Evolutionary conservation across 305 asterid genomes (phyloP), one percentile per base, ranked within the genome.

Genomic region (Rubia balearica): DNA sequence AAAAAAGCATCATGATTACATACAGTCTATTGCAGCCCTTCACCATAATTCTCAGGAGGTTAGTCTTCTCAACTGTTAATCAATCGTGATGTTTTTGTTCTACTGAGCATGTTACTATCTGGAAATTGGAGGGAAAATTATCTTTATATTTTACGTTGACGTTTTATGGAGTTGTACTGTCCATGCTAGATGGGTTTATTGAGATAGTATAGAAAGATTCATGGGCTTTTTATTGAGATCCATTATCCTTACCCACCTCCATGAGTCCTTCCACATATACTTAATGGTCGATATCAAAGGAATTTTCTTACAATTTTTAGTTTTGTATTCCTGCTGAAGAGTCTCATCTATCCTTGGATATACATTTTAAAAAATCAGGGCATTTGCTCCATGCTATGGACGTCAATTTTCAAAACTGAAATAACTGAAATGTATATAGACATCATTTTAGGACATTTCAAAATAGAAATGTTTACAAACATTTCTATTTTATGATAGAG

Each of bases 1-100:
- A 87, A 83, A 84, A 82, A 81, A 83, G 33, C 64, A 9, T 59
- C 64, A 22, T 83, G 85, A 78, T 79, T 17, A 53, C 5, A 56
- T 73, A 6, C 36, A 73, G 63, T 61, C 61, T 69, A 51, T 36
- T 53, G 41, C 46, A 8, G 24, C 67, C 40, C 73, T 21, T 13
- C 41, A 48, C 67, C 61, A 42, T 36, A 65, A 27, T 56, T 21
- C 33, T 14, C 24, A 48, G 48, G 59, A 77, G 83, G 77, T 79
- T 61, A 42, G 73, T 74, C 66, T 72, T 69, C 72, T 72, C 55
- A 66, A 69, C 60, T 40, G 36, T 57, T 64, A 10, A 60, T 27
- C 33, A 17, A 41, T 56, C 13, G 1, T 40, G 56, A 22, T 19
- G 22, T 73, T 40, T 6, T 51, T 72, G 12, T 38, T 55, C 12